These are phyloP conservation scores for Cystobasidiaceae sp. DNA, from an alignment of 1,284 basidiomycete genomes.

Conservation along the genomic window DNA sequence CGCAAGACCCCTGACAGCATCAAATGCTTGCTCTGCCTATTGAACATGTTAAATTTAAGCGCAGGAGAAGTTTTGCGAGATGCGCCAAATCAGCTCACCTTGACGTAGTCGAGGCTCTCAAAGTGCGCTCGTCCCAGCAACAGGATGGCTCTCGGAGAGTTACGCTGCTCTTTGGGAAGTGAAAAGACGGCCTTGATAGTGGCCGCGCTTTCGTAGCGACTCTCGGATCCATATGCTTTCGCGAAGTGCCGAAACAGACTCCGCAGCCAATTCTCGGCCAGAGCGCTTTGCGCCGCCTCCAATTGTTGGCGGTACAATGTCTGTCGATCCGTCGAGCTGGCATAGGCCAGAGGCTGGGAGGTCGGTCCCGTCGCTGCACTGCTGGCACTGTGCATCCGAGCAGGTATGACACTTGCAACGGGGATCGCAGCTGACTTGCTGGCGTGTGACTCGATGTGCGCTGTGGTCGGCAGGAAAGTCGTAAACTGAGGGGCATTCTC, in stretches of 20 bases:
- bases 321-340: neutral
- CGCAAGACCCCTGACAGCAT: slow-evolving; percentile 67
- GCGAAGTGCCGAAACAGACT: slow-evolving; percentile 75
- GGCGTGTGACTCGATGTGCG: too few relatives aligned
- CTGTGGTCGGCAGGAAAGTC: neutral
- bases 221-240: slow-evolving; percentile 64
- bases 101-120: slow-evolving; percentile 75
- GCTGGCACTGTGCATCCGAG: slow-evolving; percentile 60
- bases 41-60: neutral
- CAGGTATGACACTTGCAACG: too few relatives aligned
- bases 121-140: slow-evolving; percentile 80
- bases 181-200: slow-evolving; percentile 69
- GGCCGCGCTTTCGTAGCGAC: slow-evolving; percentile 66
- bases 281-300: slow-evolving; percentile 61
- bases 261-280: slow-evolving; percentile 76
- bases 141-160: slow-evolving; percentile 61
- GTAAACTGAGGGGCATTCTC: slow-evolving; percentile 28
- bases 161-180: slow-evolving; percentile 68
- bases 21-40: slow-evolving; percentile 82
- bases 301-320: neutral
- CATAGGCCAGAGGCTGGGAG: neutral
- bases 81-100: slow-evolving; percentile 55
- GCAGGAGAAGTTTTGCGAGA: neutral
- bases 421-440: too few relatives aligned
- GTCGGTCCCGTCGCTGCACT: neutral